Conservation (phyloP, 805 yeast genomes). For the Deakozyma indianensis region DNA sequence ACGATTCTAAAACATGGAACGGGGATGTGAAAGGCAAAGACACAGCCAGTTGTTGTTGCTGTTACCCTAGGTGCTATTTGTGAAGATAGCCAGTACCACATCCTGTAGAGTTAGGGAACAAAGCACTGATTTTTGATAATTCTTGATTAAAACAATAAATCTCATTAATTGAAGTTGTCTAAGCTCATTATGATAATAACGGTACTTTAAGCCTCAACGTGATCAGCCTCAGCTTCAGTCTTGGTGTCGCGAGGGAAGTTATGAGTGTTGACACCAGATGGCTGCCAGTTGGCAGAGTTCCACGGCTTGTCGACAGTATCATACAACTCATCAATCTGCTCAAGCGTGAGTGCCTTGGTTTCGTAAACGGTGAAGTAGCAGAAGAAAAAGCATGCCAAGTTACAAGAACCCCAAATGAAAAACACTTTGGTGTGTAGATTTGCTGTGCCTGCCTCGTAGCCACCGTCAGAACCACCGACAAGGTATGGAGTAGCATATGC, state of each 20-base stretch:
- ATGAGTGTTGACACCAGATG: slow-evolving; percentile 1
- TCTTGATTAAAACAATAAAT: too few relatives aligned
- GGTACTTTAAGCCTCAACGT: too few relatives aligned
- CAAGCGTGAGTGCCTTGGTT: slow-evolving; percentile 52
- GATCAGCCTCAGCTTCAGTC: neutral
- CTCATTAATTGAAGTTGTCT: too few relatives aligned
- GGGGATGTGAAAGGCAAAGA: too few relatives aligned
- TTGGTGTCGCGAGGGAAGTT: neutral
- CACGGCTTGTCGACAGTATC: slow-evolving; percentile 29
- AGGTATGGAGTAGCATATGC: slow-evolving; percentile 46
- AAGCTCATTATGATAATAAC: too few relatives aligned
- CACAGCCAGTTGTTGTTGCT: too few relatives aligned
- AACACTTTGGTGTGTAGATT: slow-evolving; percentile 1
- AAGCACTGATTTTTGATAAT: too few relatives aligned
- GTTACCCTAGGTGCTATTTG: too few relatives aligned
- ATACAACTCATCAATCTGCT: slow-evolving; percentile 55
- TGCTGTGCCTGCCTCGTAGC: neutral
- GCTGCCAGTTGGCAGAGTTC: slow-evolving; percentile 22
- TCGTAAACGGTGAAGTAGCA: slow-evolving; percentile 8
- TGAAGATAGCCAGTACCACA: too few relatives aligned
- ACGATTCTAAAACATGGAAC: too few relatives aligned
- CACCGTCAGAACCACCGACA: slow-evolving; percentile 1
- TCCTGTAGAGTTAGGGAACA: too few relatives aligned
- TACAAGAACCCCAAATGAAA: slow-evolving; percentile 1
- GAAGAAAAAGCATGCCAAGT: slow-evolving; percentile 22